A percentile compares a stretch with the other conserved stretches of the same genome.
Evolutionary conservation across 106 monocot genomes (phyloP).

Genomic region (Platanthera zijinensis): DNA sequence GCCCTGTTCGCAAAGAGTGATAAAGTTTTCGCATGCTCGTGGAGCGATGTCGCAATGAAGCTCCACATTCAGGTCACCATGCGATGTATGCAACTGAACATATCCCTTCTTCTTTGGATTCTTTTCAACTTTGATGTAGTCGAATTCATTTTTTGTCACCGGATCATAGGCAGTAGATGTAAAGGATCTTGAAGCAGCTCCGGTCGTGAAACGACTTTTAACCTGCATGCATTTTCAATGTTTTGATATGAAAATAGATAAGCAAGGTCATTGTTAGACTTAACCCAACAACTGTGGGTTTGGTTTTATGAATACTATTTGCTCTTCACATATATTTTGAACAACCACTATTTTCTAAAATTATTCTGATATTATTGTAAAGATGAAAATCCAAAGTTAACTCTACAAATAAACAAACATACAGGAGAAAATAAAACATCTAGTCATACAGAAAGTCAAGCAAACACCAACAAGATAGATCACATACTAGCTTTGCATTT

Average conservation of each 20-base stretch:
- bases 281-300: too few relatives aligned
- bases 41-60: conserved; percentile 95
- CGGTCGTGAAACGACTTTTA: conserved; percentile 81
- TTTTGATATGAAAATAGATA: not conserved
- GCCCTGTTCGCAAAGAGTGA: conserved; percentile 95
- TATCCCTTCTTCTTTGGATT: conserved; percentile 97
- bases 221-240: conserved; percentile 41
- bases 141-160: conserved; percentile 89
- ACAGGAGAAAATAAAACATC: not conserved
- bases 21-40: conserved; percentile 87
- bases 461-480: not conserved
- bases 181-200: conserved; percentile 91
- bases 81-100: conserved; percentile 92
- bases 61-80: conserved; percentile 89
- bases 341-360: too few relatives aligned
- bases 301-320: too few relatives aligned
- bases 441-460: not conserved
- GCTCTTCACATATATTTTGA: too few relatives aligned
- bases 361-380: too few relatives aligned
- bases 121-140: conserved; percentile 87
- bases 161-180: conserved; percentile 97
- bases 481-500: conserved; percentile 82
- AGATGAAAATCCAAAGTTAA: too few relatives aligned
- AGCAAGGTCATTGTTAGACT: too few relatives aligned
- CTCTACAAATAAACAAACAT: not conserved